These are phyloP conservation scores for Ogataea henricii DNA, from an alignment of 805 yeast species.

Conservation along the genomic window DNA sequence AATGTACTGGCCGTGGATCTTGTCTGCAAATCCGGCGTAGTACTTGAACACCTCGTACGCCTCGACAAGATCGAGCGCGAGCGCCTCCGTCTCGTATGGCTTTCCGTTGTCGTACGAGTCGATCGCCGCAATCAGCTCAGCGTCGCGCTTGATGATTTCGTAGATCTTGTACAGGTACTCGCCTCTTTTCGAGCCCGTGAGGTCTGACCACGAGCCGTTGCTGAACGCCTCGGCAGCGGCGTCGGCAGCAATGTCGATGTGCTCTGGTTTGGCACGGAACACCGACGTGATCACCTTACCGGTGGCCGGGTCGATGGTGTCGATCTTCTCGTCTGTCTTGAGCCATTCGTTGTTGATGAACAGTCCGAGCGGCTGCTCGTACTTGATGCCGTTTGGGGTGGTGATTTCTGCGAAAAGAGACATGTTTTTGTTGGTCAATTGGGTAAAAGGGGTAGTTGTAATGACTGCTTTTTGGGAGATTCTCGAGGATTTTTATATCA, in stretches of 20 bases:
- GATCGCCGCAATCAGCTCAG: constrained; percentile 50
- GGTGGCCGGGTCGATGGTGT: constrained; percentile 42
- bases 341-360: constrained; percentile 61
- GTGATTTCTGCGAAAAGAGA: constrained; percentile 29
- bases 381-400: constrained; percentile 33
- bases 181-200: constrained; percentile 55
- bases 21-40: constrained; percentile 81
- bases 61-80: constrained; percentile 39
- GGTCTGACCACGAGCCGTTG: constrained; percentile 45
- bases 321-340: constrained; percentile 27
- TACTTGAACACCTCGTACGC: constrained; percentile 52
- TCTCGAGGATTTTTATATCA: neutral
- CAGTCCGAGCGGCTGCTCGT: constrained; percentile 49
- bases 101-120: constrained; percentile 64
- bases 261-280: constrained; percentile 55
- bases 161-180: constrained; percentile 52
- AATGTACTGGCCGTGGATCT: constrained; percentile 64
- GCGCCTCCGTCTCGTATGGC: constrained; percentile 48
- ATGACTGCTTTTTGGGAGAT: neutral
- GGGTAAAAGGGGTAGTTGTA: neutral
- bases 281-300: constrained; percentile 62
- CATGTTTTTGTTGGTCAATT: constrained; percentile 4
- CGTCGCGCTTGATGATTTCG: constrained; percentile 51
- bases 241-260: constrained; percentile 66
- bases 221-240: constrained; percentile 65